These are phyloP conservation scores for Ascochyta viciae-villosae DNA, from an alignment of 2,329 filamentous ascomycete genomes.

Conservation along the genomic window DNA sequence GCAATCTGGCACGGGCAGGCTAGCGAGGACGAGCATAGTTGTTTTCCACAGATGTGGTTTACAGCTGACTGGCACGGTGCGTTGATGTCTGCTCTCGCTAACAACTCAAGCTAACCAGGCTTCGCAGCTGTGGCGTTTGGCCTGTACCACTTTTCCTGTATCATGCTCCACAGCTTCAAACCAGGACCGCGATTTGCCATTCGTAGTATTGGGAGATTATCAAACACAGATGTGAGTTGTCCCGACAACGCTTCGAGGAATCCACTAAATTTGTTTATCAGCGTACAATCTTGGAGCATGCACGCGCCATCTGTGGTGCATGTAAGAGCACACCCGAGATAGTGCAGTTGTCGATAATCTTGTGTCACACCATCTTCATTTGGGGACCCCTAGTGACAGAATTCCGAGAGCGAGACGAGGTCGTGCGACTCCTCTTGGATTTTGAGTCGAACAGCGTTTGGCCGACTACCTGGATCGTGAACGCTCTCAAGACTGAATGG, in stretches of 20 bases:
- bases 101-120: neutral
- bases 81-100: neutral
- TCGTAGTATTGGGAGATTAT: constrained; percentile 26
- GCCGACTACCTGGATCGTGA: constrained; percentile 44
- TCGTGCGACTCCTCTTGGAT: constrained; percentile 30
- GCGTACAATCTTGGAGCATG: constrained; percentile 35
- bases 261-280: constrained; percentile 12
- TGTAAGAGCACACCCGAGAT: constrained; percentile 35
- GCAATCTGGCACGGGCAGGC: constrained; percentile 36
- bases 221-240: constrained; percentile 31
- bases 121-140: constrained; percentile 33
- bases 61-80: constrained; percentile 44
- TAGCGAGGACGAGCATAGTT: constrained; percentile 11
- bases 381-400: constrained; percentile 34
- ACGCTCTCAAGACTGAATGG: constrained; percentile 37
- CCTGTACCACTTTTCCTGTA: constrained; percentile 39
- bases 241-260: neutral
- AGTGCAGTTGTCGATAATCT: constrained; percentile 31
- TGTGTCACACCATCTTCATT: constrained; percentile 40
- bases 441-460: constrained; percentile 36
- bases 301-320: constrained; percentile 36
- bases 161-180: constrained; percentile 41
- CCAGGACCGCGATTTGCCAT: constrained; percentile 39
- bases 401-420: constrained; percentile 26
- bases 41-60: constrained; percentile 38